Conservation (phyloP, 2,329 filamentous ascomycete species). For the Pseudogymnoascus verrucosus region DNA sequence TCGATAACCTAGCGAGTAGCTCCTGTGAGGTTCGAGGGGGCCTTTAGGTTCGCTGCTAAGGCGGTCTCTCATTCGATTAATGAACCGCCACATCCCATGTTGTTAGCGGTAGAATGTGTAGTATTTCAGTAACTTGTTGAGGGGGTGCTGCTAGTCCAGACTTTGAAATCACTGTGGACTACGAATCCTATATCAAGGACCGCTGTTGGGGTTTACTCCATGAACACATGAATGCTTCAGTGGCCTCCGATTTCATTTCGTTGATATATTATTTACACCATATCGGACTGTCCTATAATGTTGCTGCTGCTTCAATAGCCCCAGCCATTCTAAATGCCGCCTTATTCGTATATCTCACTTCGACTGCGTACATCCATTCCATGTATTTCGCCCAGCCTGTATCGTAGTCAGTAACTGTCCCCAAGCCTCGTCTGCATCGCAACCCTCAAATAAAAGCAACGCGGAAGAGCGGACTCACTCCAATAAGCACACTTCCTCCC, state of each 20-base stretch:
- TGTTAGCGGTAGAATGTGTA: no score
- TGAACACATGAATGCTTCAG: background rate
- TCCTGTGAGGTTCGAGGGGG: no score
- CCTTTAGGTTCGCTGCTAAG: no score
- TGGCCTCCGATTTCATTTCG: background rate
- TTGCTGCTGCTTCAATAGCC: slow-evolving; percentile 50
- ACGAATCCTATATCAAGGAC: background rate
- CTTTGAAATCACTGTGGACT: background rate
- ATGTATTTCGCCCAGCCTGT: slow-evolving; percentile 82
- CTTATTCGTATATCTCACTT: slow-evolving; percentile 59
- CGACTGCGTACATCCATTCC: slow-evolving; percentile 85
- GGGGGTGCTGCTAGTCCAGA: background rate
- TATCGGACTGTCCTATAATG: slow-evolving; percentile 33
- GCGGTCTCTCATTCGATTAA: background rate
- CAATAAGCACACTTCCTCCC: slow-evolving; percentile 93
- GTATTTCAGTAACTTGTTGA: background rate
- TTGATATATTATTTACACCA: background rate
- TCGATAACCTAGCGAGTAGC: no score
- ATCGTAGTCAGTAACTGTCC: slow-evolving; percentile 13
- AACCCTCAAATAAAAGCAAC: background rate
- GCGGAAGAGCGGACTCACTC: slow-evolving; percentile 52
- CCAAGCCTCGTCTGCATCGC: slow-evolving; percentile 9
- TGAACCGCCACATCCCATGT: background rate
- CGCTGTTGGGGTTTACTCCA: background rate
- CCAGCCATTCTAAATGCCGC: slow-evolving; percentile 55